These are phyloP conservation scores for Boletus pseudo-olivaceus DNA, from an alignment of 768 basidiomycete species.

Conservation along the genomic window DNA sequence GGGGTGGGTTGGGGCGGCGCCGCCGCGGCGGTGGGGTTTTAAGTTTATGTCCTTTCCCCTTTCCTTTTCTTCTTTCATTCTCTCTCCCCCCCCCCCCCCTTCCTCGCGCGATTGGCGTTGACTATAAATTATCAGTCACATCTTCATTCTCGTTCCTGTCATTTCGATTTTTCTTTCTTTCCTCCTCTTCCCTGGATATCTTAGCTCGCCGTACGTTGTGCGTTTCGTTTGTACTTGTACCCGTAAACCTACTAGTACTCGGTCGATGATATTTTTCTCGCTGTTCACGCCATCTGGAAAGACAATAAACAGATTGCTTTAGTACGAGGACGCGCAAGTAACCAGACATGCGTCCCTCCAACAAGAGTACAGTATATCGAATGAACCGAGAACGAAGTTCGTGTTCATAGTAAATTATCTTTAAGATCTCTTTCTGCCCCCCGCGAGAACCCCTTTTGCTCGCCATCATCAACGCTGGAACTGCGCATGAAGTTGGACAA, in stretches of 20 bases:
- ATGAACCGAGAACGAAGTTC: not conserved
- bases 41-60: not conserved
- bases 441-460: not conserved
- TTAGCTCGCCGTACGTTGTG: not conserved
- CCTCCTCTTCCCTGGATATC: conserved; percentile 6
- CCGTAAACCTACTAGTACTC: conserved; percentile 7
- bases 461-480: conserved; percentile 10
- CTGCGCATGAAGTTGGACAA: conserved; percentile 31
- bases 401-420: not conserved
- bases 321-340: too few relatives aligned
- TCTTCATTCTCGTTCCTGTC: conserved; percentile 2
- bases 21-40: too few relatives aligned
- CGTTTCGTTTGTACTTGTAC: conserved; percentile 16
- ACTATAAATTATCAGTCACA: conserved; percentile 28
- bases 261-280: not conserved
- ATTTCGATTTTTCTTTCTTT: not conserved
- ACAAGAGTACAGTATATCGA: not conserved
- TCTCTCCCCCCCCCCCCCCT: not conserved
- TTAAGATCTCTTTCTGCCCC: not conserved
- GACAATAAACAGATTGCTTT: not conserved
- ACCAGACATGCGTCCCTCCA: not conserved
- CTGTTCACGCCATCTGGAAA: not conserved
- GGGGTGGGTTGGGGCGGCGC: too few relatives aligned
- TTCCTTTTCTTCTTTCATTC: not conserved
- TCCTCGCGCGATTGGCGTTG: not conserved